These are phyloP conservation scores for Eucalyptus regnans DNA, from an alignment of 345 rosid species.

Conservation along the genomic window DNA sequence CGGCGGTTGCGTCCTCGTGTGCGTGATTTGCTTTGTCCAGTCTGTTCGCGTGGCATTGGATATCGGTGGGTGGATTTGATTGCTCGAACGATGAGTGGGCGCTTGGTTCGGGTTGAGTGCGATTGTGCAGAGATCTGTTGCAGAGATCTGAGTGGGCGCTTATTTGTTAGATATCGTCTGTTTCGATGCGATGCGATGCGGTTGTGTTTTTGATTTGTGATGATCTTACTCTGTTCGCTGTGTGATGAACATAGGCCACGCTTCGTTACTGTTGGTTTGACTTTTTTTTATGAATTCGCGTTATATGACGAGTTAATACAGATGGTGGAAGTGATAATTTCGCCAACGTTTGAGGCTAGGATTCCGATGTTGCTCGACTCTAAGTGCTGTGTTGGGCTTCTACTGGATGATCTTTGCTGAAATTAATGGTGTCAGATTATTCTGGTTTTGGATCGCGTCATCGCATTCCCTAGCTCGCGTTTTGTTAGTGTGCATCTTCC, in stretches of 20 bases:
- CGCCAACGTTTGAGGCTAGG: not conserved
- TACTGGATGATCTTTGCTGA: not conserved
- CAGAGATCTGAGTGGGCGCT: not conserved
- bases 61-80: not conserved
- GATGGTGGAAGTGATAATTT: not conserved
- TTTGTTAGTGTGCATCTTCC: not conserved
- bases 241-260: not conserved
- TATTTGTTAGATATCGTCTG: not conserved
- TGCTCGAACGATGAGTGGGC: not conserved
- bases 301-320: not conserved
- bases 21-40: not conserved
- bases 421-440: not conserved
- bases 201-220: not conserved
- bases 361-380: not conserved
- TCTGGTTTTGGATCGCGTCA: not conserved
- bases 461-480: not conserved
- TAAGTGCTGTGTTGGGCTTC: not conserved
- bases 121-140: not conserved
- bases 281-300: not conserved
- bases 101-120: not conserved
- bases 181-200: not conserved
- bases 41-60: not conserved
- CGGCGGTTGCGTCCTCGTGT: not conserved
- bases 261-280: not conserved
- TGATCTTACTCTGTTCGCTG: not conserved